Conservation (phyloP, 345 rosid genomes). For the Isatis tinctoria region DNA sequence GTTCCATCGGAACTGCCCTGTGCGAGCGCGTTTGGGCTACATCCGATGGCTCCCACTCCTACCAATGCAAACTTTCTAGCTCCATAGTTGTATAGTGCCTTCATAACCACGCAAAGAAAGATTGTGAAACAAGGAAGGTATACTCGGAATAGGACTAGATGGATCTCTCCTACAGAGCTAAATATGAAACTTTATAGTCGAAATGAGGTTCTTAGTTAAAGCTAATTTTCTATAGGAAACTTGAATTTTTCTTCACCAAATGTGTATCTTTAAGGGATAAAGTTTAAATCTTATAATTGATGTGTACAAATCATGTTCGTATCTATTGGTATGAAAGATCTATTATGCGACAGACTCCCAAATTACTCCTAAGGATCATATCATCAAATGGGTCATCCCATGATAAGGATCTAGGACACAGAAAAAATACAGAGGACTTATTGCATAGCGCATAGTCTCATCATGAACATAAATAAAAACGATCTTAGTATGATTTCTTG, state of each 20-base stretch:
- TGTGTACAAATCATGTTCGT: background rate
- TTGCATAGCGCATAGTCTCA: background rate
- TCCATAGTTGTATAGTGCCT: slow-evolving; percentile 66
- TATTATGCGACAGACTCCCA: background rate
- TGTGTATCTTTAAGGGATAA: background rate
- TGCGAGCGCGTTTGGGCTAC: slow-evolving; percentile 79
- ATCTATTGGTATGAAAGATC: background rate
- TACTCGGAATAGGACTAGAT: background rate
- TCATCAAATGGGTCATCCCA: background rate
- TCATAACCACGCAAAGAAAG: background rate
- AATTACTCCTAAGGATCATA: background rate
- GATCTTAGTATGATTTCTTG: too few species aligned
- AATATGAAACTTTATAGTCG: background rate
- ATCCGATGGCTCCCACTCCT: slow-evolving; percentile 82
- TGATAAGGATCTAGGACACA: background rate
- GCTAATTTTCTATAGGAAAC: background rate
- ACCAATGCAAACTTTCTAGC: slow-evolving; percentile 78
- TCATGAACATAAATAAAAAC: background rate
- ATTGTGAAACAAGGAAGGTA: background rate
- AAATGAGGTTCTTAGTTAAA: too few species aligned
- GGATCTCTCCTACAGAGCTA: background rate
- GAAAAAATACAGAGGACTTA: background rate
- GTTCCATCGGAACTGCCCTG: slow-evolving; percentile 57
- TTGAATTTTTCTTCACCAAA: background rate
- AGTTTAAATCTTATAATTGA: too few species aligned